A percentile compares a stretch with the other conserved stretches of the same genome.
phyloP scores from a whole-genome alignment of 306 rosid species.

The Malus fusca region DNA sequence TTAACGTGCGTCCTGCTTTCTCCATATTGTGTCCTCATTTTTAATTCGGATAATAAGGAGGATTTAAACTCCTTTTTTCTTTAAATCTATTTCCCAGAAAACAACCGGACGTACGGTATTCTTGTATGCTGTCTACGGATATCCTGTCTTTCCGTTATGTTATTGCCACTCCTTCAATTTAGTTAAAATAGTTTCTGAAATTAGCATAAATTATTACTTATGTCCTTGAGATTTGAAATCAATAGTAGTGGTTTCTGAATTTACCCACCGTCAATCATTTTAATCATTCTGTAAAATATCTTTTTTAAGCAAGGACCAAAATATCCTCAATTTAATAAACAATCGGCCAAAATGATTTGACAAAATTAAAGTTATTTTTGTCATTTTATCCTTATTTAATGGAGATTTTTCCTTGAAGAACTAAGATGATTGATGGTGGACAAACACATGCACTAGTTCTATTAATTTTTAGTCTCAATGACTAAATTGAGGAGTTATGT shows the following conservation, averaged over 20 bases:
- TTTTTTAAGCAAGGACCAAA: no score
- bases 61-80: background rate
- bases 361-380: no score
- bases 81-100: background rate
- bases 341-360: no score
- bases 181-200: background rate
- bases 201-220: no score
- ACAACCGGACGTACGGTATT: slow-evolving; percentile 20
- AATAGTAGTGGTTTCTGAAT: rapidly evolving
- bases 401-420: no score
- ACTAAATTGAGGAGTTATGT: no score
- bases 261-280: no score
- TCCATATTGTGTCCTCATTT: background rate
- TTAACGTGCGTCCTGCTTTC: background rate
- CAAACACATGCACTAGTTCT: rapidly evolving
- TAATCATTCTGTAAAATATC: rapidly evolving
- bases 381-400: no score
- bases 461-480: no score
- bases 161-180: slow-evolving; percentile 11
- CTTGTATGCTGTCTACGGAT: slow-evolving; percentile 21
- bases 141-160: background rate
- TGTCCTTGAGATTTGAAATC: no score
- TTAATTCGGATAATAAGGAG: background rate
- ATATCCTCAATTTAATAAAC: no score
- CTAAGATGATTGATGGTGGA: no score